Conservation (phyloP, 2,329 filamentous ascomycete genomes). For the Teratosphaeria nubilosa region DNA sequence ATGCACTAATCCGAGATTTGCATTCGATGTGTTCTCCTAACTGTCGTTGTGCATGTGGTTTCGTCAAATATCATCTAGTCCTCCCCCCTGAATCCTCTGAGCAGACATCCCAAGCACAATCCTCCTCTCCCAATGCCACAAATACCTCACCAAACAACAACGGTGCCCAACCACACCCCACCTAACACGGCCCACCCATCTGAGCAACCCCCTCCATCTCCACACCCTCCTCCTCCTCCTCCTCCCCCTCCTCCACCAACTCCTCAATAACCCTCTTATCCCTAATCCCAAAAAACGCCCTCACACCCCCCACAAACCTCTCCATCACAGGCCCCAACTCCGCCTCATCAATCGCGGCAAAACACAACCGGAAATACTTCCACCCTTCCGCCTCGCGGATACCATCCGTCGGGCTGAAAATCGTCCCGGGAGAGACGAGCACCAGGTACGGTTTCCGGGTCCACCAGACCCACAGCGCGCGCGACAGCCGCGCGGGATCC, state of each 20-base stretch:
- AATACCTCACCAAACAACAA: too few relatives aligned
- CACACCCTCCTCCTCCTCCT: background rate
- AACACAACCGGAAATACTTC: slow-evolving; percentile 69
- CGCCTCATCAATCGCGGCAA: slow-evolving; percentile 69
- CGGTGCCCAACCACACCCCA: too few relatives aligned
- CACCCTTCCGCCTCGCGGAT: slow-evolving; percentile 52
- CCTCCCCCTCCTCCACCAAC: slow-evolving; percentile 37
- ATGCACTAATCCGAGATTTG: too few relatives aligned
- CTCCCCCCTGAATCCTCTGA: too few relatives aligned
- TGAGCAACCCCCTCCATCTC: background rate
- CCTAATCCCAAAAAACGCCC: slow-evolving; percentile 69
- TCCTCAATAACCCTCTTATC: slow-evolving; percentile 55
- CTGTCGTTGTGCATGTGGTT: too few relatives aligned
- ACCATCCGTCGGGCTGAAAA: slow-evolving; percentile 60
- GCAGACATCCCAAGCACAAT: too few relatives aligned
- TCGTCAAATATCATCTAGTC: too few relatives aligned
- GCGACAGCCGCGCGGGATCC: slow-evolving; percentile 46
- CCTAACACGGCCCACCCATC: background rate
- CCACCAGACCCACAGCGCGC: slow-evolving; percentile 61
- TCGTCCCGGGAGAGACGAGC: slow-evolving; percentile 58
- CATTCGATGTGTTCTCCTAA: too few relatives aligned
- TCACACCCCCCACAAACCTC: slow-evolving; percentile 58
- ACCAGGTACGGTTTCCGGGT: slow-evolving; percentile 60
- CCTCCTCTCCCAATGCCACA: too few relatives aligned
- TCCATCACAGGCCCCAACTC: slow-evolving; percentile 53